Conservation (phyloP, 2,329 filamentous ascomycete species). For the Hymenoscyphus fraxineus region DNA sequence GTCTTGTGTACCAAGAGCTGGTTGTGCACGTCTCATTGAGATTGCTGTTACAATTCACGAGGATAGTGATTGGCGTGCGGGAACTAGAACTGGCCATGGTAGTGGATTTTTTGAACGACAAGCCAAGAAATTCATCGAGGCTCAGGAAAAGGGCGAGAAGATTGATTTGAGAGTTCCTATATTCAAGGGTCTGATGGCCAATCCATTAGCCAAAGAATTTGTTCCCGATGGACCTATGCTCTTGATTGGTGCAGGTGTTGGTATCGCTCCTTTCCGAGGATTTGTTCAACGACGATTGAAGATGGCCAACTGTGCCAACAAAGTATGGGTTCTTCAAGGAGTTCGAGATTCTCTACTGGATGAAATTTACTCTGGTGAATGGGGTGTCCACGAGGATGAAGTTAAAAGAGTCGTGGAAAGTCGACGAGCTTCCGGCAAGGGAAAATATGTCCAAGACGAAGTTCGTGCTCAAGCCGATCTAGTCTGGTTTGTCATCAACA, state of each 20-base stretch:
- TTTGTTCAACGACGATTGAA: conserved; percentile 93
- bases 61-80: conserved; percentile 70
- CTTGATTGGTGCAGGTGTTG: conserved; percentile 91
- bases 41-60: conserved; percentile 97
- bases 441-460: conserved; percentile 94
- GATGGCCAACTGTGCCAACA: conserved; percentile 94
- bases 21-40: conserved; percentile 77
- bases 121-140: conserved; percentile 67
- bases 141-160: conserved; percentile 57
- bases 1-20: conserved; percentile 30
- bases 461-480: conserved; percentile 86
- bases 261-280: conserved; percentile 94
- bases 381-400: conserved; percentile 87
- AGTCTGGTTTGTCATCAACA: conserved; percentile 98
- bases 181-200: conserved; percentile 98
- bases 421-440: conserved; percentile 57
- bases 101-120: conserved; percentile 91
- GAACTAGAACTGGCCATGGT: conserved; percentile 75
- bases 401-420: conserved; percentile 79
- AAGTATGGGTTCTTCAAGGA: conserved; percentile 94
- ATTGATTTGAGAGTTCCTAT: conserved; percentile 78
- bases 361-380: conserved; percentile 94
- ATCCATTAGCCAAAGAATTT: conserved; percentile 89
- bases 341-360: conserved; percentile 92
- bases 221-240: conserved; percentile 95